Conservation (phyloP, 2,329 filamentous ascomycete genomes). For the Ceratocystis smalleyi region DNA sequence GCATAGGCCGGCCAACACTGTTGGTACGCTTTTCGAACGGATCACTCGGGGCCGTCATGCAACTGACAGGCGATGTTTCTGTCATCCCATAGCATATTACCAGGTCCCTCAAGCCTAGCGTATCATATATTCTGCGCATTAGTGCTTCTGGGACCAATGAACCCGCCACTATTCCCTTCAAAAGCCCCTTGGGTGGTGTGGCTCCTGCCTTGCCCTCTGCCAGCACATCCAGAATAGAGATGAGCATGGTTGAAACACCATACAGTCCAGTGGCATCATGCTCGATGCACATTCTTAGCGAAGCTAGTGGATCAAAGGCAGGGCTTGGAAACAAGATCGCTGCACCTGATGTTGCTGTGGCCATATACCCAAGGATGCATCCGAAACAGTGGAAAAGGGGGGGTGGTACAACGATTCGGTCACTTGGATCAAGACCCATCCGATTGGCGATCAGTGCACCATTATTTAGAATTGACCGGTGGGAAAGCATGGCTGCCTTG, state of each 20-base stretch:
- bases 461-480: constrained; percentile 83
- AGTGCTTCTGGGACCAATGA: constrained; percentile 68
- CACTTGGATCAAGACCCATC: constrained; percentile 61
- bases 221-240: constrained; percentile 68
- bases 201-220: constrained; percentile 26
- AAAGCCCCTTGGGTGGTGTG: constrained; percentile 31
- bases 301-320: constrained; percentile 66
- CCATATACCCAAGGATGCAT: constrained; percentile 86
- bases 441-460: constrained; percentile 67
- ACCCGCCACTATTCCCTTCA: constrained; percentile 86
- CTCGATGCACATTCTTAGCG: constrained; percentile 42
- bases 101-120: constrained; percentile 62
- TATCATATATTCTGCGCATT: constrained; percentile 59
- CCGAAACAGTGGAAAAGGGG: constrained; percentile 88
- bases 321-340: constrained; percentile 74
- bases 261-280: constrained; percentile 53
- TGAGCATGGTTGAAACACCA: constrained; percentile 89
- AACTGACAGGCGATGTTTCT: constrained; percentile 63
- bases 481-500: constrained; percentile 80
- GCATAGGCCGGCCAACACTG: constrained; percentile 66
- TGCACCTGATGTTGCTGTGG: constrained; percentile 65
- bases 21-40: constrained; percentile 56
- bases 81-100: constrained; percentile 98
- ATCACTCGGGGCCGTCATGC: constrained; percentile 70
- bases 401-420: constrained; percentile 71